These are phyloP conservation scores for Perilla frutescens DNA, from an alignment of 257 asterid genomes.

Conservation along the genomic window DNA sequence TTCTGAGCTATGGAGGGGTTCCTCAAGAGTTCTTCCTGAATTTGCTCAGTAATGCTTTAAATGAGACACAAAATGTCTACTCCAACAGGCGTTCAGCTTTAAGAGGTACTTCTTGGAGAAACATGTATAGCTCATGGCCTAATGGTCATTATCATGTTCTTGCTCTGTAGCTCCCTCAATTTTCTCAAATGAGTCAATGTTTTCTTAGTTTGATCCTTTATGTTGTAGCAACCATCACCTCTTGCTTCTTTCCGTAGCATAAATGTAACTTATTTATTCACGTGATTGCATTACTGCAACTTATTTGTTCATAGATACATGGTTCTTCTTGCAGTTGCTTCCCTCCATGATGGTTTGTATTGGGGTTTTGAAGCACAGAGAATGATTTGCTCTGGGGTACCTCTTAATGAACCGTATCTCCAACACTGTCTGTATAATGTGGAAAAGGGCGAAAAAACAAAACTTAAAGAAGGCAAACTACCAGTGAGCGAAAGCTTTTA, in stretches of 20 bases:
- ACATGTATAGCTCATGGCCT: not conserved
- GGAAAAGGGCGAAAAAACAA: constrained; percentile 44
- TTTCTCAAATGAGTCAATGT: constrained; percentile 9
- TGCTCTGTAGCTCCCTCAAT: not conserved
- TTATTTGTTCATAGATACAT: not conserved
- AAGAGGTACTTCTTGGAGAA: constrained; percentile 52
- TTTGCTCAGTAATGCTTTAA: constrained; percentile 52
- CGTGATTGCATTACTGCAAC: not conserved
- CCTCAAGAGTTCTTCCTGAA: constrained; percentile 62
- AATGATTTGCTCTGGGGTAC: constrained; percentile 77
- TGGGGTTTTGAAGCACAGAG: constrained; percentile 53
- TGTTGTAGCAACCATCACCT: not conserved
- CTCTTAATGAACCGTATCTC: constrained; percentile 79
- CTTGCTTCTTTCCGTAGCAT: constrained; percentile 24
- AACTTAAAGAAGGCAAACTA: constrained; percentile 64
- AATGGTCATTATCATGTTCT: not conserved
- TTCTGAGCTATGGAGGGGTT: constrained; percentile 78
- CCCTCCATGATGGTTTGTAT: constrained; percentile 53
- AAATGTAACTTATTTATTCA: not conserved
- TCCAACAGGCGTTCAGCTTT: constrained; percentile 60
- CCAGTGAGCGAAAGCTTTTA: constrained; percentile 79
- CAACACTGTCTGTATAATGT: constrained; percentile 55
- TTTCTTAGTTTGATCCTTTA: not conserved
- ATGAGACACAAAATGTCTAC: constrained; percentile 57
- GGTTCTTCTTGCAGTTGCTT: constrained; percentile 61